Percentiles rank a stretch among this genome's conserved stretches.
Evolutionary conservation across 768 basidiomycete genomes (phyloP).

Genomic region (Leccinellum rugosiceps): DNA sequence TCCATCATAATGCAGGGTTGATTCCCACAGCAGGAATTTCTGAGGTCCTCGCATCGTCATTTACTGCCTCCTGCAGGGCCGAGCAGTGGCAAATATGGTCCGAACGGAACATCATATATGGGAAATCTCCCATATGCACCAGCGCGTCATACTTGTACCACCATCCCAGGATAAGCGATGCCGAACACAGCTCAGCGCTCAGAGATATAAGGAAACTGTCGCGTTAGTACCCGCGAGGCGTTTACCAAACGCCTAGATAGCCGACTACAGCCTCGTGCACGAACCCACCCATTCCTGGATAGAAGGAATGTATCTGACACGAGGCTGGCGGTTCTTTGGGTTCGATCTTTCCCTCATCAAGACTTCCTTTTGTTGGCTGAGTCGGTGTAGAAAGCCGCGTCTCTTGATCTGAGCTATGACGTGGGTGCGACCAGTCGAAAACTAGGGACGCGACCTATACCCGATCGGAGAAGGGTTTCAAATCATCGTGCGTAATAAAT

Average conservation of each 20-base stretch:
- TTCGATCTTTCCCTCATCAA: constrained; percentile 7
- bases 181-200: constrained; percentile 4
- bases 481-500: not conserved
- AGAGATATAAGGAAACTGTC: not conserved
- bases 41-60: not conserved
- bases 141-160: not conserved
- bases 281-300: not conserved
- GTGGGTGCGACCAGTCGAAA: not conserved
- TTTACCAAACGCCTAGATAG: constrained; percentile 2
- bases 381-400: not conserved
- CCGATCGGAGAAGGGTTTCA: not conserved
- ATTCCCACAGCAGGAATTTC: not conserved
- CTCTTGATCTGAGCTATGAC: not conserved
- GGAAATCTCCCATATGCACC: constrained; percentile 1
- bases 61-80: constrained; percentile 3
- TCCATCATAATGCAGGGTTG: not conserved
- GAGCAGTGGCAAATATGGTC: constrained; percentile 1
- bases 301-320: constrained; percentile 9
- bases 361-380: constrained; percentile 18
- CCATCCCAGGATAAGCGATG: constrained; percentile 1
- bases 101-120: not conserved
- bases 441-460: not conserved
- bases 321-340: constrained; percentile 1
- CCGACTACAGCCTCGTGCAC: not conserved
- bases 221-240: constrained; percentile 6